Evolutionary conservation across 352 stramenopile species (phyloP), one percentile per base, ranked within the genome.

Genomic region (Phytophthora boehmeriae): DNA sequence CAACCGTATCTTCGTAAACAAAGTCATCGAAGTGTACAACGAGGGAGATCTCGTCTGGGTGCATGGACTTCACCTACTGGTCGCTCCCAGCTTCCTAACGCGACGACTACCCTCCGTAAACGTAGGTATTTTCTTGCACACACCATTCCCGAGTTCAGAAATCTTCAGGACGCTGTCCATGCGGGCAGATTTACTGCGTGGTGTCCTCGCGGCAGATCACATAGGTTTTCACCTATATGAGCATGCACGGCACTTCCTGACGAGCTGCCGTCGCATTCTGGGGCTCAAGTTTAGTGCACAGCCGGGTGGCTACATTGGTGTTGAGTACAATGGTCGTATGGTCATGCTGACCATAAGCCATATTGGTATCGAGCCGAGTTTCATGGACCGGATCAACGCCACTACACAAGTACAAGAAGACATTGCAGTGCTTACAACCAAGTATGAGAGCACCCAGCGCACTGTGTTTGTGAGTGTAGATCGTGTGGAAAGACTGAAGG

Each of bases 211-310:
- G 54, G 92, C 96, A 2, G 97, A 99, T 66, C 95, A 99, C 78
- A 98, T 99, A 62, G 95, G 96, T 20, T 99, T 99, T 65, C 97
- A 99, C 70, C 73, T 99, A 19, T 99, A 98, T 78, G 97, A 99
- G 74, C 98, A 99, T 66, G 96, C 96, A 28, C 88, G 97, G 19
- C 97, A 99, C 73, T 99, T 99, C 78, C 72, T 99, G 46, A 99
- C 96, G 30, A 98, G 90, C 63, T 99, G 96, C 73, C 81, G 85
- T 39, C 86, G 88, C 45, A 93, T 95, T 55, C 77, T 96, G 36
- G 88, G 88, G 0, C 67, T 96, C 25, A 93, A 91, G 60, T 95
- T 95, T 63, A 97, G 89, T 20, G 92, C 97, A 19, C 93, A 98
- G 71, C 86, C 88, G 14, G 89, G 86, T 34, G 86, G 86, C 8